Percentiles rank a stretch among this genome's conserved stretches.
Conservation (phyloP, 2,329 filamentous ascomycete species). For the Talaromyces sp. region DNA sequence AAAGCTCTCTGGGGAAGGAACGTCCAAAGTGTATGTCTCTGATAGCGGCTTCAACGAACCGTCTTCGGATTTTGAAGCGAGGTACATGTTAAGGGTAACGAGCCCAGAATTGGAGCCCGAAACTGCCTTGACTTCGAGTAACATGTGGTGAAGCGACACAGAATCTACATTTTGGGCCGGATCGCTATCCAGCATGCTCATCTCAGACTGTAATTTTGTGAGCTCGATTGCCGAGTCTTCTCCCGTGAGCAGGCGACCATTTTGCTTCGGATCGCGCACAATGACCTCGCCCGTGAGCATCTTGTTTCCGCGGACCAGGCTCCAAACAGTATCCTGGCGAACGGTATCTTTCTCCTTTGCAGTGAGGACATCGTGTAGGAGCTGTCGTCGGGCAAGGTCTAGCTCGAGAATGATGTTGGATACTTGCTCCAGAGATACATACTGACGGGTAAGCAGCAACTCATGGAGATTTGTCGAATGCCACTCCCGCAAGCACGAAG, state of each 20-base stretch:
- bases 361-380: conserved; percentile 91
- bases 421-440: conserved; percentile 74
- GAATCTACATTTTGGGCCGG: conserved; percentile 65
- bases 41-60: conserved; percentile 65
- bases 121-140: conserved; percentile 80
- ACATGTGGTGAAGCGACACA: conserved; percentile 69
- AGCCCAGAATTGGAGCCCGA: conserved; percentile 71
- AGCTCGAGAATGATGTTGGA: conserved; percentile 76
- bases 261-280: conserved; percentile 78
- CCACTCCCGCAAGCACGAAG: conserved; percentile 95
- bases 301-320: conserved; percentile 90
- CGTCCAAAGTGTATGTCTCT: conserved; percentile 75
- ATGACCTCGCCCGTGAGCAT: conserved; percentile 90
- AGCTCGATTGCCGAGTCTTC: conserved; percentile 91
- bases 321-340: conserved; percentile 90
- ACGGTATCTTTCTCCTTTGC: conserved; percentile 73
- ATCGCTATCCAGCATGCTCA: conserved; percentile 87
- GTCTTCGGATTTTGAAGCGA: conserved; percentile 67
- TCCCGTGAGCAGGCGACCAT: conserved; percentile 80
- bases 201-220: conserved; percentile 86
- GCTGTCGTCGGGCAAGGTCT: conserved; percentile 79
- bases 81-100: conserved; percentile 69
- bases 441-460: conserved; percentile 76
- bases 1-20: conserved; percentile 69
- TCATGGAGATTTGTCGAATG: conserved; percentile 96